These are phyloP conservation scores for Endoconidiophora polonica DNA, from an alignment of 2,329 filamentous ascomycete species.

Conservation along the genomic window DNA sequence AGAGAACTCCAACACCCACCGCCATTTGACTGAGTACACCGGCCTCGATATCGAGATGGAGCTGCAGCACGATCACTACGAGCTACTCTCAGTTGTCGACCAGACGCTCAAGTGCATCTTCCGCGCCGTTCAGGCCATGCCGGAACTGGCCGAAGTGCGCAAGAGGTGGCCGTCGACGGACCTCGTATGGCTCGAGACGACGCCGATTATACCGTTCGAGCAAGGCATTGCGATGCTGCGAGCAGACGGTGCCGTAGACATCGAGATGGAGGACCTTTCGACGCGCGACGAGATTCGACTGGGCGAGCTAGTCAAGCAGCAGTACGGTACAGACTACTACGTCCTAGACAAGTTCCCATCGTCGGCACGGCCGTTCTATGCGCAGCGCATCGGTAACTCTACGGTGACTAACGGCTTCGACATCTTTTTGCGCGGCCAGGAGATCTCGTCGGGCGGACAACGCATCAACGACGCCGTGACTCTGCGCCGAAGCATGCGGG, in stretches of 20 bases:
- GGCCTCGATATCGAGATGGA: slow-evolving; percentile 88
- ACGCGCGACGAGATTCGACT: slow-evolving; percentile 78
- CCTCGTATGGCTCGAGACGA: slow-evolving; percentile 73
- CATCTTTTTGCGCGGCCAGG: slow-evolving; percentile 84
- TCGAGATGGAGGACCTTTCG: slow-evolving; percentile 57
- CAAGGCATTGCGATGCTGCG: slow-evolving; percentile 71
- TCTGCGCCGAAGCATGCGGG: slow-evolving; percentile 60
- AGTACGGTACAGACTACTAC: slow-evolving; percentile 81
- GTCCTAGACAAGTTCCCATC: slow-evolving; percentile 85
- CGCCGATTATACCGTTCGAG: slow-evolving; percentile 61
- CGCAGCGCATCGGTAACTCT: slow-evolving; percentile 63
- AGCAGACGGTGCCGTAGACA: slow-evolving; percentile 53
- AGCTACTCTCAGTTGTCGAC: slow-evolving; percentile 66
- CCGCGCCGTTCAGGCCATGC: slow-evolving; percentile 26
- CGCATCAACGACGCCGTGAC: slow-evolving; percentile 70
- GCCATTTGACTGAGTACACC: slow-evolving; percentile 87
- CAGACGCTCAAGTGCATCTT: slow-evolving; percentile 61
- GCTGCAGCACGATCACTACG: slow-evolving; percentile 76
- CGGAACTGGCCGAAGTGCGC: slow-evolving; percentile 65
- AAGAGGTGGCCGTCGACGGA: slow-evolving; percentile 75
- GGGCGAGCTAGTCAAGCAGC: slow-evolving; percentile 69
- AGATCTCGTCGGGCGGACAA: slow-evolving; percentile 83
- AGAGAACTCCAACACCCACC: slow-evolving; percentile 89
- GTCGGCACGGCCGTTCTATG: slow-evolving; percentile 76
- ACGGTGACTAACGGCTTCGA: slow-evolving; percentile 82